Conservation (phyloP, 495 filamentous ascomycete genomes). For the Aspergillus taichungensis region DNA sequence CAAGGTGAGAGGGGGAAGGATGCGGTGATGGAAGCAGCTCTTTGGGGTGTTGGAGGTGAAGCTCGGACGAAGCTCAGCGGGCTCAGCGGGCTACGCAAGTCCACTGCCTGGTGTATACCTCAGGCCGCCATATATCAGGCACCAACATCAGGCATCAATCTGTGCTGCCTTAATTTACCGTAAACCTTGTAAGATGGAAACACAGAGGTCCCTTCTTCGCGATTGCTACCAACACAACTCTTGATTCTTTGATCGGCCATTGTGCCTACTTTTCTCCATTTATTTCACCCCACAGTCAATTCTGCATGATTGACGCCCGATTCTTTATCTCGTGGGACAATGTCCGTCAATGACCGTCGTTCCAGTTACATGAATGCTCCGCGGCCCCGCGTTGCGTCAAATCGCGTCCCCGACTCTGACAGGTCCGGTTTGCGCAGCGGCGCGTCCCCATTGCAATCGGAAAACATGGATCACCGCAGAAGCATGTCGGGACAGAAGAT, state of each 20-base stretch:
- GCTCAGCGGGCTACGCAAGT: slow-evolving; percentile 33
- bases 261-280: background rate
- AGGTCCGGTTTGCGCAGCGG: slow-evolving; percentile 21
- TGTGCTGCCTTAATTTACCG: background rate
- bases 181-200: slow-evolving; percentile 1
- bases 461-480: slow-evolving; percentile 28
- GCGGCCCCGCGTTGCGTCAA: slow-evolving; percentile 39
- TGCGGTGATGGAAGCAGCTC: slow-evolving; percentile 5
- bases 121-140: slow-evolving; percentile 22
- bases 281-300: background rate
- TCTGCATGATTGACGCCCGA: slow-evolving; percentile 15
- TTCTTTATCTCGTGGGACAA: slow-evolving; percentile 22
- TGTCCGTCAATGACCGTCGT: slow-evolving; percentile 41
- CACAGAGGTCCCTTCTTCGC: background rate
- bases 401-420: slow-evolving; percentile 36
- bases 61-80: slow-evolving; percentile 28
- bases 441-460: slow-evolving; percentile 25
- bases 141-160: slow-evolving; percentile 1
- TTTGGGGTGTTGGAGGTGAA: slow-evolving; percentile 15
- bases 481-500: slow-evolving; percentile 30
- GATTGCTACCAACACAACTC: slow-evolving; percentile 1
- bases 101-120: slow-evolving; percentile 12
- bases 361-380: slow-evolving; percentile 36
- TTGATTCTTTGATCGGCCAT: background rate
- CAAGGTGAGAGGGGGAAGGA: slow-evolving; percentile 3